Conservation (phyloP, 2,329 filamentous ascomycete genomes). For the Byssochlamys sp. region DNA sequence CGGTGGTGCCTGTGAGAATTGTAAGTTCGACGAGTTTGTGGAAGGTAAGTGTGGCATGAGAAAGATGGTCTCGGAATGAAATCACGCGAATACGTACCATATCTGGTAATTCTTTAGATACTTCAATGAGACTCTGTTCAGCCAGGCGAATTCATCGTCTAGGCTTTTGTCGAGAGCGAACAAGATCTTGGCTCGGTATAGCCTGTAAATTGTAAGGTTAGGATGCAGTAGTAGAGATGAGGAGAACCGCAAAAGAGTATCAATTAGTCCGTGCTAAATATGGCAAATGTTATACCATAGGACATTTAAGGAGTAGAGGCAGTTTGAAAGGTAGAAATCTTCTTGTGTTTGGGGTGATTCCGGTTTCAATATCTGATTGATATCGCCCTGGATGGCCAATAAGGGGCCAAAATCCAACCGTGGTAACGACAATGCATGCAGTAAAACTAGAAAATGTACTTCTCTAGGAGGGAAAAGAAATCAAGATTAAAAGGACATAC, state of each 20-base stretch:
- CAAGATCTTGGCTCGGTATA: slow-evolving; percentile 78
- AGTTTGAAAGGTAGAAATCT: no score
- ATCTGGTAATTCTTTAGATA: slow-evolving; percentile 99
- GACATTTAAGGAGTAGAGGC: no score
- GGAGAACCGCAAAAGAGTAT: neutral
- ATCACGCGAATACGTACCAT: slow-evolving; percentile 45
- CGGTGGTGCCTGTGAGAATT: slow-evolving; percentile 48
- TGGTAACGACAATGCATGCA: neutral
- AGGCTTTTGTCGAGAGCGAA: slow-evolving; percentile 57
- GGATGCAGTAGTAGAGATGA: neutral
- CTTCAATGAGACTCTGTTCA: slow-evolving; percentile 70
- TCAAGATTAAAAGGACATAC: slow-evolving; percentile 33
- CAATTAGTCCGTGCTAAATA: no score
- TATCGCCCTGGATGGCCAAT: no score
- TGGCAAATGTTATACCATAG: no score
- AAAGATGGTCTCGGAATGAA: neutral
- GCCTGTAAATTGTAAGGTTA: slow-evolving; percentile 34
- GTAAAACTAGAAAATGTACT: neutral
- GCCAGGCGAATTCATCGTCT: slow-evolving; percentile 67
- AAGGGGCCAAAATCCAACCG: neutral
- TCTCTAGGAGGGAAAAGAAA: neutral
- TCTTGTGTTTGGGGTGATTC: no score
- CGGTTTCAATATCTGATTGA: no score
- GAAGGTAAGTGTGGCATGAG: slow-evolving; percentile 46
- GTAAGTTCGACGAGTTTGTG: slow-evolving; percentile 13